Evolutionary conservation across 257 asterid species (phyloP).

Genomic region (Plantago ovata): DNA sequence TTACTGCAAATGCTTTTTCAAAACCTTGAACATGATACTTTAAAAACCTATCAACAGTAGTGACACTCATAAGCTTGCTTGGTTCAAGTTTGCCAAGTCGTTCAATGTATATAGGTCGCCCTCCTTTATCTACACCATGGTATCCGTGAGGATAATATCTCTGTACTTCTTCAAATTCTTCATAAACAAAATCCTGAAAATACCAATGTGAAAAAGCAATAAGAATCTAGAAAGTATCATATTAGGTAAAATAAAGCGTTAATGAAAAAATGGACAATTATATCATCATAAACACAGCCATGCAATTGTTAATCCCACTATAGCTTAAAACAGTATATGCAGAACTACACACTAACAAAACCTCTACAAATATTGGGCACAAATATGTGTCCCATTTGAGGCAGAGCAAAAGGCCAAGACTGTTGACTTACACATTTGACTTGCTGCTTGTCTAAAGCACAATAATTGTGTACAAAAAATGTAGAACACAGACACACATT

Average conservation of each 20-base stretch:
- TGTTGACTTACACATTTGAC: too few species aligned
- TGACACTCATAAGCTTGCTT: conserved; percentile 75
- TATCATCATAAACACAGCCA: too few species aligned
- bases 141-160: conserved; percentile 87
- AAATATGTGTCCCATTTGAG: too few species aligned
- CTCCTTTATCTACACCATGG: conserved; percentile 95
- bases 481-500: too few species aligned
- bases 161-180: conserved; percentile 77
- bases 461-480: too few species aligned
- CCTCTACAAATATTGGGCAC: too few species aligned
- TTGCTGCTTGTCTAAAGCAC: too few species aligned
- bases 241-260: conserved; percentile 12
- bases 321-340: too few species aligned
- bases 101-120: conserved; percentile 88
- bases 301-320: too few species aligned
- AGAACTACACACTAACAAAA: too few species aligned
- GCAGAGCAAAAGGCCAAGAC: too few species aligned
- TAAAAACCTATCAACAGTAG: conserved; percentile 83
- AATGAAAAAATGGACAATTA: too few species aligned
- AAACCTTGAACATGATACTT: conserved; percentile 92
- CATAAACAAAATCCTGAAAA: conserved; percentile 78
- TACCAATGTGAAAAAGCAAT: conserved; percentile 20
- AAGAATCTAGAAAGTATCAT: conserved; percentile 17
- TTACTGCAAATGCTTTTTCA: conserved; percentile 69
- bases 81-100: conserved; percentile 90